Percentiles rank a stretch among this genome's conserved stretches.
Evolutionary conservation across 2,329 filamentous ascomycete genomes (phyloP).

Genomic region (Elsinoe necatrix): DNA sequence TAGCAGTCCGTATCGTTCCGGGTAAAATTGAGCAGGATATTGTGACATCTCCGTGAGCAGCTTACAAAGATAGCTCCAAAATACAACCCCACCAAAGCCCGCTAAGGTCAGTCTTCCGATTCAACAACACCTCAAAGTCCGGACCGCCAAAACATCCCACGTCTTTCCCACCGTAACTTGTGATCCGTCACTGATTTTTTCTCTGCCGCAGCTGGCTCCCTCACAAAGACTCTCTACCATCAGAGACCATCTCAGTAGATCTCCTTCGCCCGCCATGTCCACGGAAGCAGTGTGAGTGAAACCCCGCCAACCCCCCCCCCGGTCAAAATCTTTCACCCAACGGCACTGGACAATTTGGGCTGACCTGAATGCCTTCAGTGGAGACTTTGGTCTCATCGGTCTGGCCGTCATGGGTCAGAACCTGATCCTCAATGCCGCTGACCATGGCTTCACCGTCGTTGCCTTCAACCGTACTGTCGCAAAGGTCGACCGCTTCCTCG

Average conservation of each 20-base stretch:
- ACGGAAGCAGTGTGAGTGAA: conserved; percentile 27
- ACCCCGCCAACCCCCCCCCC: conserved; percentile 22
- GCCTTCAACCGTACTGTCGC: conserved; percentile 97
- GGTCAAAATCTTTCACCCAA: conserved; percentile 16
- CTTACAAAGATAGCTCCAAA: conserved; percentile 16
- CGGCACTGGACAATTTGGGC: conserved; percentile 9
- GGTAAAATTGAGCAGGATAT: not conserved
- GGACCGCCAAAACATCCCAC: conserved; percentile 15
- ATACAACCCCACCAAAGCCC: conserved; percentile 8
- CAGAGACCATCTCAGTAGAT: conserved; percentile 19
- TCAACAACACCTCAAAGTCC: conserved; percentile 14
- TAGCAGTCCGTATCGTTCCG: conserved; percentile 7
- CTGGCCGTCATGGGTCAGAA: conserved; percentile 47
- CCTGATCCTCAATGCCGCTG: conserved; percentile 48
- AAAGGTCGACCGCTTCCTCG: conserved; percentile 72
- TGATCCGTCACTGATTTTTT: conserved; percentile 15
- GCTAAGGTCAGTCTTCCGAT: conserved; percentile 18
- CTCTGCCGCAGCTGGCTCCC: conserved; percentile 17
- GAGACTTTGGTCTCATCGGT: conserved; percentile 48
- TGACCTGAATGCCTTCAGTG: conserved; percentile 29
- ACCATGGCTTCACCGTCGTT: conserved; percentile 80
- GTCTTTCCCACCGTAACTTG: conserved; percentile 9
- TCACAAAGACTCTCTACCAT: conserved; percentile 20
- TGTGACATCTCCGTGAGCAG: conserved; percentile 5
- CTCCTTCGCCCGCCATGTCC: conserved; percentile 23